These are phyloP conservation scores for Scutellaria barbata DNA, from an alignment of 257 asterid species.

Conservation along the genomic window DNA sequence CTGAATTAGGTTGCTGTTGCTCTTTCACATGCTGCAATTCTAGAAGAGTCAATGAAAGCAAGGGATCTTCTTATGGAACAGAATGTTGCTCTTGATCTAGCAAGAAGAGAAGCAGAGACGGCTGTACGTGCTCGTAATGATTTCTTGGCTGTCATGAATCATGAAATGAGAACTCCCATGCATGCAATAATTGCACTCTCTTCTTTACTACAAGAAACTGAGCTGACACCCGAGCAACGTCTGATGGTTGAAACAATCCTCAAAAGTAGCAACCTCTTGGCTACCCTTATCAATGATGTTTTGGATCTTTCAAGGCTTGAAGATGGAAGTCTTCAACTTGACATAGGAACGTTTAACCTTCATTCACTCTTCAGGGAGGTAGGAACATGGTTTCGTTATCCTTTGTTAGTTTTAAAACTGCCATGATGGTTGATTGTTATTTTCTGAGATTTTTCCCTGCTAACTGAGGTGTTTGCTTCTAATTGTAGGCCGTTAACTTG, in stretches of 20 bases:
- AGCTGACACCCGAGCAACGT: slow-evolving; percentile 92
- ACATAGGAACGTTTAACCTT: slow-evolving; percentile 71
- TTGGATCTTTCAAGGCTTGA: slow-evolving; percentile 98
- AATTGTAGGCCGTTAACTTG: slow-evolving; percentile 67
- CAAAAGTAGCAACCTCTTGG: slow-evolving; percentile 92
- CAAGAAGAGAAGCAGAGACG: slow-evolving; percentile 96
- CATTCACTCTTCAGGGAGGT: slow-evolving; percentile 91
- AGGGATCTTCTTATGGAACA: slow-evolving; percentile 94
- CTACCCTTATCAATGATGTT: slow-evolving; percentile 94
- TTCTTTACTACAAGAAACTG: slow-evolving; percentile 86
- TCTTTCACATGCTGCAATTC: slow-evolving; percentile 96
- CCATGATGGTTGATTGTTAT: slow-evolving; percentile 7
- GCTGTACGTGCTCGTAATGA: slow-evolving; percentile 97
- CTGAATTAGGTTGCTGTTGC: slow-evolving; percentile 94
- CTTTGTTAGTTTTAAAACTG: slow-evolving; percentile 12
- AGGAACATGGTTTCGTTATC: not conserved
- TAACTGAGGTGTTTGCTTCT: slow-evolving; percentile 37
- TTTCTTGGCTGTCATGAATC: slow-evolving; percentile 98
- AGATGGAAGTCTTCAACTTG: slow-evolving; percentile 96
- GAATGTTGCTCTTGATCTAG: slow-evolving; percentile 87
- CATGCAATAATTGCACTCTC: slow-evolving; percentile 95
- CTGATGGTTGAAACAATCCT: slow-evolving; percentile 97
- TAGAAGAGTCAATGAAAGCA: slow-evolving; percentile 99
- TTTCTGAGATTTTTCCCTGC: slow-evolving; percentile 32
- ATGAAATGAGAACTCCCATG: slow-evolving; percentile 99